A percentile compares a stretch with the other conserved stretches of the same genome.
Conservation (phyloP, 257 asterid genomes). For the Gynochthodes officinalis region DNA sequence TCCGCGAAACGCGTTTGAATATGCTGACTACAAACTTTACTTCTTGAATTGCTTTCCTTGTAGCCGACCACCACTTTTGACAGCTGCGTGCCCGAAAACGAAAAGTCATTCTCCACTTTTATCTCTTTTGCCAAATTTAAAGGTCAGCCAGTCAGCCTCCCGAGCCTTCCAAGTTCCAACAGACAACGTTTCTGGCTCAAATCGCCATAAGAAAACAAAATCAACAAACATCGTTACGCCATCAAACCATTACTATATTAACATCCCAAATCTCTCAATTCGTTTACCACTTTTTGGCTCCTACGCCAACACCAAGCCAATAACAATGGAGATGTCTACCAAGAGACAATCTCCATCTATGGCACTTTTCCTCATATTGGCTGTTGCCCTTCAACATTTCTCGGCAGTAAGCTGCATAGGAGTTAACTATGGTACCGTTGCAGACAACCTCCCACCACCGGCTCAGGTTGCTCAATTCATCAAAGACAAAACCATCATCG, state of each 20-base stretch:
- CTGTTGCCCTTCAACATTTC: conserved; percentile 23
- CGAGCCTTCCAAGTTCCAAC: not conserved
- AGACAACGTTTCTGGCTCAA: not conserved
- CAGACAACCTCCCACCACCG: conserved; percentile 85
- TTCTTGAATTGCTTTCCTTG: not conserved
- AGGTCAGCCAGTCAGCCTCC: conserved; percentile 1
- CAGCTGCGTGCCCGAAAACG: not conserved
- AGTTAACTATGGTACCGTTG: conserved; percentile 88
- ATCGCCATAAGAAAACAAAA: too few relatives aligned
- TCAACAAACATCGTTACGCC: too few relatives aligned
- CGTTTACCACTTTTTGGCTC: too few relatives aligned
- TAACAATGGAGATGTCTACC: conserved; percentile 27
- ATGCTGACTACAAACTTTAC: too few relatives aligned
- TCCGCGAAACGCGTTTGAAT: conserved; percentile 1
- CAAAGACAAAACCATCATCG: conserved; percentile 59
- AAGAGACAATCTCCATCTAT: conserved; percentile 17
- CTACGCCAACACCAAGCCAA: not conserved
- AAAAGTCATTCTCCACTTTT: not conserved
- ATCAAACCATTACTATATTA: too few relatives aligned
- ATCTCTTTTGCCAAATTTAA: not conserved
- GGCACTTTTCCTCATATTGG: conserved; percentile 29
- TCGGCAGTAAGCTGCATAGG: conserved; percentile 54
- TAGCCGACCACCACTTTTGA: not conserved
- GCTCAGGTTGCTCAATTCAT: conserved; percentile 69
- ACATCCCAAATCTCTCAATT: too few relatives aligned